Percentiles rank a stretch among this genome's conserved stretches.
Evolutionary conservation across 495 filamentous ascomycete species (phyloP).

Genomic region (Hyaloscypha finlandica): DNA sequence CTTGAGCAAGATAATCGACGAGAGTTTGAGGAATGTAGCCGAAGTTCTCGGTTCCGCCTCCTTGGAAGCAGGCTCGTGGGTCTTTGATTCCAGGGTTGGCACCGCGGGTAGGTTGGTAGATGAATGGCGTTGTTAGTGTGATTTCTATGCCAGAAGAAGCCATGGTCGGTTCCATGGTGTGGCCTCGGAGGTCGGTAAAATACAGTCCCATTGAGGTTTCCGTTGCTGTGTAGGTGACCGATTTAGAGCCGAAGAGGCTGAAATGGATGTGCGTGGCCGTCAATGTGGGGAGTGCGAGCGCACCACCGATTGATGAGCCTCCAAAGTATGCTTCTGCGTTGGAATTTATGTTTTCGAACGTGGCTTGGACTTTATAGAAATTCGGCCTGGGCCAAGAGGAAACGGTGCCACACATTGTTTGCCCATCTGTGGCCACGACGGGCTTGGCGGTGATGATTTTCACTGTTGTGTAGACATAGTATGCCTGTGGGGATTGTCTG

Average conservation of each 20-base stretch:
- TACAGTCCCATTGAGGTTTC: neutral
- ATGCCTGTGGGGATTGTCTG: conserved; percentile 29
- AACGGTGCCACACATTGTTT: conserved; percentile 16
- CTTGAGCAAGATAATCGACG: conserved; percentile 19
- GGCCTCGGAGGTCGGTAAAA: neutral
- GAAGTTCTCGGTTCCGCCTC: conserved; percentile 10
- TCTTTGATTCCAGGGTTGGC: neutral
- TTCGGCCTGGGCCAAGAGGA: neutral
- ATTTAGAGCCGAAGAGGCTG: neutral
- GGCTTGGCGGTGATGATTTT: conserved; percentile 25
- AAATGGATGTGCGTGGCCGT: neutral
- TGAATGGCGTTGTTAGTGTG: conserved; percentile 25
- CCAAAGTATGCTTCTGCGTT: conserved; percentile 30
- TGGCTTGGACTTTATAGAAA: neutral
- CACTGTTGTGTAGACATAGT: conserved; percentile 28
- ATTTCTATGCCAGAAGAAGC: conserved; percentile 5
- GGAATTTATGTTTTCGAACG: conserved; percentile 18
- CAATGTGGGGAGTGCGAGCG: neutral
- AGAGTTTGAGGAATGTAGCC: conserved; percentile 29
- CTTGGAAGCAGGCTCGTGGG: conserved; percentile 6
- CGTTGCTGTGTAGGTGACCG: neutral
- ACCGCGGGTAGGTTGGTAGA: conserved; percentile 17
- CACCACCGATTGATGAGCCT: conserved; percentile 9
- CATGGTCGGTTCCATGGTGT: neutral
- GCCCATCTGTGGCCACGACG: conserved; percentile 5